A percentile compares a stretch with the other conserved stretches of the same genome.
Evolutionary conservation across 306 rosid genomes (phyloP).

Genomic region (Lithocarpus polystachyus): DNA sequence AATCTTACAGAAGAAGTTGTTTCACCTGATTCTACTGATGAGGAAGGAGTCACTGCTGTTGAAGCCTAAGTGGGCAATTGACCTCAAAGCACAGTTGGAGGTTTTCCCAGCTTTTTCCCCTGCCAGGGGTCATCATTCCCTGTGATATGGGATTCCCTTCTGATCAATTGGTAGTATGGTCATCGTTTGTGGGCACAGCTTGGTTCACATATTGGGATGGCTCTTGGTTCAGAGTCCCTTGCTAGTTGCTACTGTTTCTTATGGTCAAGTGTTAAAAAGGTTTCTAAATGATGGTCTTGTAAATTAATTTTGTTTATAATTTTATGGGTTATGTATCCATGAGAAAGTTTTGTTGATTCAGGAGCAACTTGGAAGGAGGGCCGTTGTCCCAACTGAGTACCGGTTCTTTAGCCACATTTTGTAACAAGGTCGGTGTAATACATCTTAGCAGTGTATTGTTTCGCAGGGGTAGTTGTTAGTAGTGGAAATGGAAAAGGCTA

Average conservation of each 20-base stretch:
- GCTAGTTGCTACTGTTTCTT: constrained; percentile 18
- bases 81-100: constrained; percentile 1
- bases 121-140: constrained; percentile 4
- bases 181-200: background rate
- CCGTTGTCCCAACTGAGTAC: constrained; percentile 9
- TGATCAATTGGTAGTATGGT: constrained; percentile 9
- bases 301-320: constrained; percentile 30
- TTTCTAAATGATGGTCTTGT: constrained; percentile 1
- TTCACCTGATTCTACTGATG: constrained; percentile 61
- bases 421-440: background rate
- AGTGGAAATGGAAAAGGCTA: background rate
- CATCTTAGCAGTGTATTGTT: background rate
- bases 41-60: constrained; percentile 46
- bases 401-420: constrained; percentile 17
- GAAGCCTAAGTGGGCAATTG: constrained; percentile 40
- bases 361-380: constrained; percentile 18
- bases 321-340: constrained; percentile 14
- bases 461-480: background rate
- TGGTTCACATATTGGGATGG: constrained; percentile 2
- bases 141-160: constrained; percentile 9
- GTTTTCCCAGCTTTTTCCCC: background rate
- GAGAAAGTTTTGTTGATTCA: constrained; percentile 35
- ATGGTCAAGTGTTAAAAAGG: background rate
- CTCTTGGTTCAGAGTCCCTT: constrained; percentile 14
- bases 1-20: constrained; percentile 40